Base-by-base conservation (phyloP, 1,139 yeast species). In the Pichia sp. region DNA sequence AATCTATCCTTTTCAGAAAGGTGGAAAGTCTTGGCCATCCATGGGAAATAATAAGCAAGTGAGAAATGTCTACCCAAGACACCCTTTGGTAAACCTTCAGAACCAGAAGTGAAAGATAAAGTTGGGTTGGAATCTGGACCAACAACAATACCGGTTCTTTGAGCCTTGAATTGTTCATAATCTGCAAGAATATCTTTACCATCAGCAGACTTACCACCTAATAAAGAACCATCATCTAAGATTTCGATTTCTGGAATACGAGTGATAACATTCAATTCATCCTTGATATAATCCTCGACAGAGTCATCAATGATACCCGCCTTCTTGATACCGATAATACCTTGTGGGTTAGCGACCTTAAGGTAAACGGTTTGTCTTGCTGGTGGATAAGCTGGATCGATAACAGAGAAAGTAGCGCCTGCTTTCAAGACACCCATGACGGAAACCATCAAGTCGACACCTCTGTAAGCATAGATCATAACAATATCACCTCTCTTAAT, bases 61-160 rank as follows among this genome's bases (percentile, higher is more conserved):
- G 98, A 91, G 67, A 83, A 94, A 65, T 94, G 99, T 70, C 99
- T 87, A 40, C 99, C 99, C 54, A 89, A 76, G 27, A 93, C 99
- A 72, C 99, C 99, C 71, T 93, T 93, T 58, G 99, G 99, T 56
- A 93, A 75, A 67, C 99, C 99, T 69, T 93, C 99, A 12, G 96
- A 87, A 34, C 99, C 99, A 20, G 96, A 87, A n/a, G 99, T 93
- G 71, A 93, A 93, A 0, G 97, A 87, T 43, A 93, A 75, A 3
- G 99, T 93, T 40, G 99, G 99, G 63, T 90, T 91, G 31, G 94
- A 85, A 66, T 93, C 99, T 3, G 99, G 99, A 2, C 99, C 99
- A 34, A 93, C 98, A 41, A 83, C 71, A n/a, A 93, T 93, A 21
- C 96, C 96, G 2, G 96, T 83, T 47, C 87, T 77, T 36, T 74